A percentile compares a stretch with the other conserved stretches of the same genome.
phyloP scores from a whole-genome alignment of 768 basidiomycete species.

The Tylopilus balloui region DNA sequence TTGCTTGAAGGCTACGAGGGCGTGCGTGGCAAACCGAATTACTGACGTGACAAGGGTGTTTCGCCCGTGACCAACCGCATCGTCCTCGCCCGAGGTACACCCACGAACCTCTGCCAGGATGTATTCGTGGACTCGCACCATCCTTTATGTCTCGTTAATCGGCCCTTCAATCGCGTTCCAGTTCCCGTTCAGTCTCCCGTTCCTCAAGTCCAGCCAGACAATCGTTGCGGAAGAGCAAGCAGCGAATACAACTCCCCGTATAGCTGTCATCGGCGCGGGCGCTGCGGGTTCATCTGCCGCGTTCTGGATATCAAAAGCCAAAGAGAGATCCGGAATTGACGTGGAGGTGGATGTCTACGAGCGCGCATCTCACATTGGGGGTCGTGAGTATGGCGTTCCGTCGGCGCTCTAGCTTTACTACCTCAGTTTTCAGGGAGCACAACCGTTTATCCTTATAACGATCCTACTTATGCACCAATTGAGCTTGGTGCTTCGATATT shows the following conservation, averaged over 20 bases:
- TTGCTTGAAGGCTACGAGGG: no score
- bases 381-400: conserved; percentile 55
- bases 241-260: conserved; percentile 39
- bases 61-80: background rate
- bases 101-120: conserved; percentile 5
- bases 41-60: background rate
- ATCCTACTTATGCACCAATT: conserved; percentile 52
- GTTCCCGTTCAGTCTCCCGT: conserved; percentile 54
- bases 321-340: conserved; percentile 61
- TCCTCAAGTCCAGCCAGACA: conserved; percentile 41
- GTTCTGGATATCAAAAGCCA: conserved; percentile 78
- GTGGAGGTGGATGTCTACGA: conserved; percentile 86
- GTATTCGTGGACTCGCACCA: conserved; percentile 13
- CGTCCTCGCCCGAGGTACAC: background rate
- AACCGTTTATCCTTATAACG: conserved; percentile 65
- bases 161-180: conserved; percentile 33
- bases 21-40: no score
- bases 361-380: conserved; percentile 69
- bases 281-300: conserved; percentile 83
- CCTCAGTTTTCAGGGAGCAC: conserved; percentile 58
- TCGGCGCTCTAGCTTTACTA: background rate
- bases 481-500: conserved; percentile 92
- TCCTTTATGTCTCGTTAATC: conserved; percentile 22
- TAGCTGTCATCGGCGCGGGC: conserved; percentile 90
- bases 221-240: conserved; percentile 16